phyloP scores from a whole-genome alignment of 2,329 filamentous ascomycete species.

The Erysiphe pulchra region DNA sequence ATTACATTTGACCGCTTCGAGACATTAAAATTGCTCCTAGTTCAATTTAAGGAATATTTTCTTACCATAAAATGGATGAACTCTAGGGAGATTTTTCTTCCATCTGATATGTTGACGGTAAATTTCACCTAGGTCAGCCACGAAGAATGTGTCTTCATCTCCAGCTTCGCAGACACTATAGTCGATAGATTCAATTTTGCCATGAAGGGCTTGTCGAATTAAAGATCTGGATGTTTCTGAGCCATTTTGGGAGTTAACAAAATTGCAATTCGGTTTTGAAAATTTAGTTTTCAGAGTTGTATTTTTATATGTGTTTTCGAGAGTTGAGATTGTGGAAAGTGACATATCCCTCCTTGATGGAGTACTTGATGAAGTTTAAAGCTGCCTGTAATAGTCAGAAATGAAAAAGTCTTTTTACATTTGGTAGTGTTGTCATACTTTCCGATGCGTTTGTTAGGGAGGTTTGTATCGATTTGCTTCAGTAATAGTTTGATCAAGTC shows the following conservation, averaged over 20 bases:
- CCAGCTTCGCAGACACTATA: conserved; percentile 71
- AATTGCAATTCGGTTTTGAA: conserved; percentile 8
- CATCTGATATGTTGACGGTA: conserved; percentile 97
- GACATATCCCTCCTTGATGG: conserved; percentile 25
- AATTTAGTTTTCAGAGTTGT: conserved; percentile 11
- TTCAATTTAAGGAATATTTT: conserved; percentile 1
- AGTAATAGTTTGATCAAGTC: conserved; percentile 78
- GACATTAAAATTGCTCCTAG: conserved; percentile 4
- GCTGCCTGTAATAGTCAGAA: conserved; percentile 1
- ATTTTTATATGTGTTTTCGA: conserved; percentile 16
- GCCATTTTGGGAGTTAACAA: conserved; percentile 10
- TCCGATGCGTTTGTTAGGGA: conserved; percentile 42
- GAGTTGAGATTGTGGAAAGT: conserved; percentile 36
- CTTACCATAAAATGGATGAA: conserved; percentile 90
- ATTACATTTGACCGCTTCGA: conserved; percentile 88
- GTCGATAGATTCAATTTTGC: conserved; percentile 62
- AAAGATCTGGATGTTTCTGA: conserved; percentile 38
- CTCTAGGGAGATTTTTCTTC: conserved; percentile 78
- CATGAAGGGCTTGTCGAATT: conserved; percentile 68
- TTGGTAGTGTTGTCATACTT: neutral
- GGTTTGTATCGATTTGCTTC: conserved; percentile 86
- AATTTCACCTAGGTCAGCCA: conserved; percentile 91
- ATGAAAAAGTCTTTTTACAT: too few relatives aligned
- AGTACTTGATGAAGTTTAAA: conserved; percentile 2
- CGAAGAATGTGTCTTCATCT: conserved; percentile 94